Base-by-base conservation (phyloP, 2,329 filamentous ascomycete genomes). In the Colletotrichum cuscutae region DNA sequence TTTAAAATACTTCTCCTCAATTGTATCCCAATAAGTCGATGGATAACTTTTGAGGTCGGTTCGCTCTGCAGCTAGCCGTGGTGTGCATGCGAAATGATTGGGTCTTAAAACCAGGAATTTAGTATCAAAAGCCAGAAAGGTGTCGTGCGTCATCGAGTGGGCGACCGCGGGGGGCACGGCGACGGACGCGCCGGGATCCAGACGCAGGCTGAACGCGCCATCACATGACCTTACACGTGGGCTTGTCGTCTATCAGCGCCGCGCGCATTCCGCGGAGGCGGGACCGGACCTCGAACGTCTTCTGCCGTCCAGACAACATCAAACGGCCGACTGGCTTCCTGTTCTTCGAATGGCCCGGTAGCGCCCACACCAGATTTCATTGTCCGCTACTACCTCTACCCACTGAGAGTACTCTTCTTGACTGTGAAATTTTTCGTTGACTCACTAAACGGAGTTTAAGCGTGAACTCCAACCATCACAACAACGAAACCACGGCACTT, bases 141-240 rank as follows among this genome's bases (percentile, higher is more conserved):
- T 63, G 46, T 53, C 32, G n/a, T 63, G 60, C 57, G 65, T 68
- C 65, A 68, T 68, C 30, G 22, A 58, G 19, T n/a, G 42, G 42
- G 42, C 42, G 46, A 30, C 61, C 46, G 52, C 35, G 12, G 12
- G 32, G 19, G 53, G 53, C 53, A 35, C 12, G 65, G 56, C 46
- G 19, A 15, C 7, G n/a, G 63, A 74, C 72, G 72, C 72, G 72
- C 63, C 72, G 15, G n/a, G 37, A 52, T 15, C 4, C 24, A 37
- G 54, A 53, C 37, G 67, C 60, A 53, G 12, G 9, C 1, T 42
- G 26, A 53, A 74, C 70, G 70, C 72, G 72, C 37, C 22, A 24
- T 70, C 72, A 74, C 65, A 60, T 74, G 72, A 22, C 0, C 3
- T 0, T 2, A 1, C 58, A 72, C 53, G 69, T 62, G 57, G 4